Conservation (phyloP, 2,329 filamentous ascomycete species). For the Sarocladium oryzae region DNA sequence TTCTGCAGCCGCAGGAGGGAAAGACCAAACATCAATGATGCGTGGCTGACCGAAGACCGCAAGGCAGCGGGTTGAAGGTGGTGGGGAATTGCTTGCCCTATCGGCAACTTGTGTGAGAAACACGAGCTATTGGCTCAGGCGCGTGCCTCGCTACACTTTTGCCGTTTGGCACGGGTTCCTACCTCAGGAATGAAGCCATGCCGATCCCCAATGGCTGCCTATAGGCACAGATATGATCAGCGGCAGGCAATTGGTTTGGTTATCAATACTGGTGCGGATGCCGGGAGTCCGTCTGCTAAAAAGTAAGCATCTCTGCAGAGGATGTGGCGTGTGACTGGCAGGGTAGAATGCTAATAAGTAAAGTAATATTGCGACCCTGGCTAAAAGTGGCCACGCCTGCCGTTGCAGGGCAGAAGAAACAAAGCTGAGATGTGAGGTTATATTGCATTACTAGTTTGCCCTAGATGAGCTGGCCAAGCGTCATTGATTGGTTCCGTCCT, state of each 20-base stretch:
- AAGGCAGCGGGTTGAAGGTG: neutral
- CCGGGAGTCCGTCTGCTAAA: no score
- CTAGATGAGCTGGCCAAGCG: neutral
- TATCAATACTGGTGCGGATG: neutral
- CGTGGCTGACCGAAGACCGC: neutral
- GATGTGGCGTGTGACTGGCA: no score
- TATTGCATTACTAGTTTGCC: neutral
- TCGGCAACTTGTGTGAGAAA: no score
- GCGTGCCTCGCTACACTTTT: no score
- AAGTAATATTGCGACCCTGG: conserved; percentile 7
- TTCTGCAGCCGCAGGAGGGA: neutral
- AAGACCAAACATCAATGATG: neutral
- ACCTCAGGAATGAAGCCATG: no score
- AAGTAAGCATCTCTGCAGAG: no score
- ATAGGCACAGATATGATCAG: no score
- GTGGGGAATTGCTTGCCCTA: neutral
- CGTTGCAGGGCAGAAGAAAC: neutral
- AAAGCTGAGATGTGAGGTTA: neutral
- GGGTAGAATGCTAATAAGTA: neutral
- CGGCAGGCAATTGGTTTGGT: neutral
- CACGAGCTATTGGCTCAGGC: no score
- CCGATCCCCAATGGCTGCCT: no score
- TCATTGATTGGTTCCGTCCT: neutral
- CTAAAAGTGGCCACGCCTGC: neutral
- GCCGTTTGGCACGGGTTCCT: neutral